Conservation (phyloP, 176 grass and related monocot species). For the Melocanna baccifera region DNA sequence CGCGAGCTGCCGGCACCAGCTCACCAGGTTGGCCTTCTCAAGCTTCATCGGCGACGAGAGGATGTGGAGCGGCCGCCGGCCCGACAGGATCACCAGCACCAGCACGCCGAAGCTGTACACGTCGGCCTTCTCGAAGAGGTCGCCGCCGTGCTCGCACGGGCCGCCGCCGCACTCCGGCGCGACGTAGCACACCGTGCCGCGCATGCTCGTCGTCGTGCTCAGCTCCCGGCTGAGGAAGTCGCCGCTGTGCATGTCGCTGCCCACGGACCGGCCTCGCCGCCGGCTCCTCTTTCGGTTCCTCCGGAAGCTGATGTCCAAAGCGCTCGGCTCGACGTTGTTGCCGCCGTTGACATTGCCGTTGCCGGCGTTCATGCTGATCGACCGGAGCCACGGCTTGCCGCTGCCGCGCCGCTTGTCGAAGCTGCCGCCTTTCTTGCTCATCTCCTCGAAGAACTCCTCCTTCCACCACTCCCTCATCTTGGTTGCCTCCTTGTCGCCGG, state of each 20-base stretch:
- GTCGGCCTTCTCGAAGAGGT: constrained; percentile 59
- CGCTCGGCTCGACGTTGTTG: background rate
- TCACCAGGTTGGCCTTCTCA: constrained; percentile 88
- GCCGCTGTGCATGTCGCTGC: constrained; percentile 58
- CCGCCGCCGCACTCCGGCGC: constrained; percentile 54
- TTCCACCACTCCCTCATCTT: constrained; percentile 87
- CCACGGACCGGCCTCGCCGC: constrained; percentile 44
- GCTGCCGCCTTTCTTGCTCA: constrained; percentile 54
- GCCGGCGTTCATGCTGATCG: constrained; percentile 19
- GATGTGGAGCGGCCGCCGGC: constrained; percentile 78
- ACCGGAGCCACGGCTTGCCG: constrained; percentile 47
- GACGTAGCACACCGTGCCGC: constrained; percentile 76
- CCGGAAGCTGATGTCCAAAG: constrained; percentile 34
- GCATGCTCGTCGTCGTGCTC: constrained; percentile 79
- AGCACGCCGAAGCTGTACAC: constrained; percentile 86
- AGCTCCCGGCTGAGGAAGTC: constrained; percentile 66
- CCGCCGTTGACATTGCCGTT: constrained; percentile 10
- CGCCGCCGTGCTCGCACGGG: background rate
- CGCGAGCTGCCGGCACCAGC: constrained; percentile 84
- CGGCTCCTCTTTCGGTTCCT: constrained; percentile 44
- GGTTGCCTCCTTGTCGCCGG: constrained; percentile 27
- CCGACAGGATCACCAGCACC: constrained; percentile 77
- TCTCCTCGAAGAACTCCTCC: constrained; percentile 80
- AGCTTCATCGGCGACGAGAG: constrained; percentile 90
- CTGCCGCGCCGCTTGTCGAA: constrained; percentile 19